A percentile compares a stretch with the other conserved stretches of the same genome.
Conservation (phyloP, 352 stramenopile species). For the Pythium periplocum region DNA sequence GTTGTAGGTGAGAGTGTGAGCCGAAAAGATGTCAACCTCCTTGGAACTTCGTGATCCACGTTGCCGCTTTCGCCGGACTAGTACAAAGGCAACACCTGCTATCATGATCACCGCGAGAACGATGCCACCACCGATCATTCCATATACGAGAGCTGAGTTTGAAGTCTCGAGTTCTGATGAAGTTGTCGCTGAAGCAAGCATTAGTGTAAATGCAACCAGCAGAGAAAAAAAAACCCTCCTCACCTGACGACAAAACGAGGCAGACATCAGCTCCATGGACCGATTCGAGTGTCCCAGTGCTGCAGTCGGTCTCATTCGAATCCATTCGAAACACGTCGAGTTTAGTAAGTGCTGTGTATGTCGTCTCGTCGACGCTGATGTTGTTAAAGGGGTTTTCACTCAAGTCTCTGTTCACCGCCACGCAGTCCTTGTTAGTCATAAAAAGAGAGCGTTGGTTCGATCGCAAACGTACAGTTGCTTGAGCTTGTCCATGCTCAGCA, state of each 20-base stretch:
- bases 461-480: background rate
- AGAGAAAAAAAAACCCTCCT: too few relatives aligned
- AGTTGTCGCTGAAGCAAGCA: background rate
- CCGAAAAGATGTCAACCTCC: slow-evolving; percentile 31
- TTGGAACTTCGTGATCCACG: slow-evolving; percentile 1
- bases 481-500: slow-evolving; percentile 2
- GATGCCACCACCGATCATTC: slow-evolving; percentile 1
- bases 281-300: background rate
- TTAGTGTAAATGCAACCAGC: too few relatives aligned
- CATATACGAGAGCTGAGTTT: background rate
- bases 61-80: background rate
- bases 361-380: slow-evolving; percentile 1
- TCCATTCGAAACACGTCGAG: background rate
- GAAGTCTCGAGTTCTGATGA: background rate
- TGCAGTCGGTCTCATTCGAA: background rate
- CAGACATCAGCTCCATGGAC: background rate
- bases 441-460: background rate
- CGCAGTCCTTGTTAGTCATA: background rate
- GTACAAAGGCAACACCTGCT: background rate
- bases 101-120: background rate
- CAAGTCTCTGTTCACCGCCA: background rate
- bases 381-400: slow-evolving; percentile 2
- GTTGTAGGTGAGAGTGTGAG: slow-evolving; percentile 43
- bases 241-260: background rate
- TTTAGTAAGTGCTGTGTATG: slow-evolving; percentile 1